Evolutionary conservation across 768 basidiomycete genomes (phyloP).

Genomic region (Trametes elegans): DNA sequence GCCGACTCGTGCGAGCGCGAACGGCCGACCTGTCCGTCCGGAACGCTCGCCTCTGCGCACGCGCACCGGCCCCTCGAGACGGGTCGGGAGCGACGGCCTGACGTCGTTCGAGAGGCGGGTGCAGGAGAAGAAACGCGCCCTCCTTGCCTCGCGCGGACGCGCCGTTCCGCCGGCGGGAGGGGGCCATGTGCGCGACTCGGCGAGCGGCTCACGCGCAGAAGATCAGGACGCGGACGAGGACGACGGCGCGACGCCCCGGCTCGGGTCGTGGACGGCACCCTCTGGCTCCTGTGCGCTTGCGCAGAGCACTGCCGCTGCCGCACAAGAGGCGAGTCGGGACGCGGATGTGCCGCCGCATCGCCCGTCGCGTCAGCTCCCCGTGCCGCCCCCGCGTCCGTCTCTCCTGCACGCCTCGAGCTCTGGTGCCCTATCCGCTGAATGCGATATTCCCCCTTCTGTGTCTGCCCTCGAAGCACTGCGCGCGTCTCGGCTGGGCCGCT

Average conservation of each 20-base stretch:
- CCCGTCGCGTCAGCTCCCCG: constrained; percentile 7
- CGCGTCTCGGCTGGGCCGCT: neutral
- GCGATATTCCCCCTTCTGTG: constrained; percentile 1
- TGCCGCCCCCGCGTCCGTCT: constrained; percentile 7
- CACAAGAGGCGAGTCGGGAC: neutral
- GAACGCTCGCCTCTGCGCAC: constrained; percentile 3
- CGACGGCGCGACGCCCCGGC: constrained; percentile 15
- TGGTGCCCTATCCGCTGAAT: neutral
- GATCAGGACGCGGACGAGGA: constrained; percentile 11
- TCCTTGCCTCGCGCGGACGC: neutral
- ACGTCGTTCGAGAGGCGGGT: constrained; percentile 18
- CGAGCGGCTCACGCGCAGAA: no score
- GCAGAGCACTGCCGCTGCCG: neutral
- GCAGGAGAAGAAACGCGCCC: constrained; percentile 17
- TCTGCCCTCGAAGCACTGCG: constrained; percentile 13
- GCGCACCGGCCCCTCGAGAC: neutral
- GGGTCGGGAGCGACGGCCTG: neutral
- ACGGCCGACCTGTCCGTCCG: neutral
- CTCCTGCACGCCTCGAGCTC: neutral
- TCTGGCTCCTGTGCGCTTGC: no score
- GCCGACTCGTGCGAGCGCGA: neutral
- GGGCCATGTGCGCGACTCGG: neutral
- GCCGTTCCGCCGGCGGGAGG: neutral
- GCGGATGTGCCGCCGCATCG: neutral
- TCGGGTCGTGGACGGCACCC: constrained; percentile 1